A percentile compares a stretch with the other conserved stretches of the same genome.
These are phyloP conservation scores for Populus trichocarpa DNA, from an alignment of 441 rosid genomes.

Conservation along the genomic window DNA sequence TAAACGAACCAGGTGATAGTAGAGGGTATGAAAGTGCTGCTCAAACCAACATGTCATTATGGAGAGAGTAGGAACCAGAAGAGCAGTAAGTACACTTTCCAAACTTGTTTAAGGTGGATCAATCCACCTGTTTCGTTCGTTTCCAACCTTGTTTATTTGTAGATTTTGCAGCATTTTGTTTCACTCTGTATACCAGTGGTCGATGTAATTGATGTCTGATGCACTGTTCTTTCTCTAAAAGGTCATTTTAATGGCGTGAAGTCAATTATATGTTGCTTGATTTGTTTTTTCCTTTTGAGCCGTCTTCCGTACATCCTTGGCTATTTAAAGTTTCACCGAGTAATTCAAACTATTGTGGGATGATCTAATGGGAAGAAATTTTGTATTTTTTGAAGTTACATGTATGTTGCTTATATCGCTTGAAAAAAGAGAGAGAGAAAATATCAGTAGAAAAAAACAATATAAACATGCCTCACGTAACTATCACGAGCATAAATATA, in stretches of 20 bases:
- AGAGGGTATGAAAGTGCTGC: slow-evolving; percentile 63
- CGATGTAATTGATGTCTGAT: slow-evolving; percentile 10
- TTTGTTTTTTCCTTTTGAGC: not conserved
- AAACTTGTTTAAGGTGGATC: slow-evolving; percentile 17
- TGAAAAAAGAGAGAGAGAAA: too few relatives aligned
- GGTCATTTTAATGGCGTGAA: not conserved
- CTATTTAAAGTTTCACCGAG: not conserved
- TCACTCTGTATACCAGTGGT: slow-evolving; percentile 11
- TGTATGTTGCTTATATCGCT: not conserved
- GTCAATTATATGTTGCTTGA: not conserved
- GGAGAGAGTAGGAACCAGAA: slow-evolving; percentile 42
- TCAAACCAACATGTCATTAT: slow-evolving; percentile 33
- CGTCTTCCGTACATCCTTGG: not conserved
- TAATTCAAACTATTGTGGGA: not conserved
- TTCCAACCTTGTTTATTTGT: not conserved
- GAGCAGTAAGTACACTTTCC: slow-evolving; percentile 32
- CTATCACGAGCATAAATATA: too few relatives aligned
- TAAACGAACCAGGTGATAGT: slow-evolving; percentile 61
- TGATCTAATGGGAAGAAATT: not conserved
- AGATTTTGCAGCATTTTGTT: slow-evolving; percentile 23
- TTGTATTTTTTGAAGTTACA: too few relatives aligned
- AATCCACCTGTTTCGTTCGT: slow-evolving; percentile 3
- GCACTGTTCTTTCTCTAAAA: not conserved
- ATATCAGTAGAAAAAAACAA: too few relatives aligned
- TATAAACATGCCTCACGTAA: too few relatives aligned